Evolutionary conservation across 1,139 yeast genomes (phyloP).

Genomic region (Pichia sp.): DNA sequence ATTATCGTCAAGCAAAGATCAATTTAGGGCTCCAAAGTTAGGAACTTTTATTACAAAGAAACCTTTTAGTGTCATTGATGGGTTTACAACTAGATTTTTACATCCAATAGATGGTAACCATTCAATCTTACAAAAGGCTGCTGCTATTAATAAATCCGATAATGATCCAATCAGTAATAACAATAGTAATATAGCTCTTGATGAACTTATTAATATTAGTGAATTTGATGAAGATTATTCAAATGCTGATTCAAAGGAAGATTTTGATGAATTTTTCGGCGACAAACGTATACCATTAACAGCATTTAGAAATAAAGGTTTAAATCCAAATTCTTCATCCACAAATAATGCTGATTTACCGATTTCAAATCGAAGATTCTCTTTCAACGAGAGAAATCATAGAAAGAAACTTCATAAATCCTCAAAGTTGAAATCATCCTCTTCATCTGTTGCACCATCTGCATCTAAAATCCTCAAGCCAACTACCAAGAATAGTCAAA

Average conservation of each 20-base stretch:
- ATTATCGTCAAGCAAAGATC: constrained; percentile 77
- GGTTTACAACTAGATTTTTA: constrained; percentile 81
- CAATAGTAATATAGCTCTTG: constrained; percentile 37
- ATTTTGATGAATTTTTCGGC: constrained; percentile 43
- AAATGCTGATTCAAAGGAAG: constrained; percentile 33
- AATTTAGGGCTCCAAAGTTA: constrained; percentile 85
- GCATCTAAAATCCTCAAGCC: background rate
- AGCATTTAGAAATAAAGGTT: constrained; percentile 83
- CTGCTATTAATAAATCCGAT: constrained; percentile 16
- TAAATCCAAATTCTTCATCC: constrained; percentile 31
- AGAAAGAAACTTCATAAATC: constrained; percentile 13
- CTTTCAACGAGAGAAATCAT: constrained; percentile 21
- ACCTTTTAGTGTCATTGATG: constrained; percentile 94
- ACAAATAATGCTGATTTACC: constrained; percentile 22
- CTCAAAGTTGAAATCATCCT: constrained; percentile 4
- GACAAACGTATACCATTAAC: constrained; percentile 75
- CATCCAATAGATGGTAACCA: constrained; percentile 36
- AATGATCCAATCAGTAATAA: background rate
- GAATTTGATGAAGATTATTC: constrained; percentile 70
- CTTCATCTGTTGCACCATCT: background rate
- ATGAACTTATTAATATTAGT: constrained; percentile 83
- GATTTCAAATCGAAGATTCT: constrained; percentile 23
- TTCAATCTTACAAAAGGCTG: constrained; percentile 29
- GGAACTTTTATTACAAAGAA: constrained; percentile 88
- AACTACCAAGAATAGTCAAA: background rate